These are phyloP conservation scores for Phytophthora nicotianae DNA, from an alignment of 352 stramenopile genomes.

Conservation along the genomic window DNA sequence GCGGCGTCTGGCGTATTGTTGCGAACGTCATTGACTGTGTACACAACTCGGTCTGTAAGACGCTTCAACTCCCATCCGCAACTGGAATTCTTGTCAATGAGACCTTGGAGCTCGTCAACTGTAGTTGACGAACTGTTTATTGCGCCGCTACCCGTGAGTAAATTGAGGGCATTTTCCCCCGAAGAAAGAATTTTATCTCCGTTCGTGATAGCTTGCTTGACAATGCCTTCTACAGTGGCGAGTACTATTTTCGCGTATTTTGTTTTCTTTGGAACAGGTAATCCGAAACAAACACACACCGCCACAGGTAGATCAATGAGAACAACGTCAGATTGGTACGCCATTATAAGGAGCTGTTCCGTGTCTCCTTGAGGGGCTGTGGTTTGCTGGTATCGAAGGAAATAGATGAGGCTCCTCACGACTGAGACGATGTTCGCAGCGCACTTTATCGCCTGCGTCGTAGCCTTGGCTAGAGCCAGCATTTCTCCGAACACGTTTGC, in stretches of 20 bases:
- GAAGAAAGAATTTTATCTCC: slow-evolving; percentile 13
- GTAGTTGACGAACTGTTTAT: too few relatives aligned
- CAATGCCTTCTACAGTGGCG: slow-evolving; percentile 14
- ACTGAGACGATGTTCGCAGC: slow-evolving; percentile 39
- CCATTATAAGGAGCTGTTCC: slow-evolving; percentile 42
- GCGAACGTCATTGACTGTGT: slow-evolving; percentile 14
- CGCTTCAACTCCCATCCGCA: slow-evolving; percentile 23
- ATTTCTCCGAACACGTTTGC: slow-evolving; percentile 6
- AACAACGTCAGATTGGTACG: slow-evolving; percentile 53
- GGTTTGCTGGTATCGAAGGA: slow-evolving; percentile 37
- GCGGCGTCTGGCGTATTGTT: slow-evolving; percentile 15
- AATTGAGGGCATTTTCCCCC: slow-evolving; percentile 7
- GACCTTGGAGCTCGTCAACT: slow-evolving; percentile 14
- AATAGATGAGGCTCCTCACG: slow-evolving; percentile 43
- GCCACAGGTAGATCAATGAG: slow-evolving; percentile 49
- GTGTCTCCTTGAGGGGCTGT: slow-evolving; percentile 42
- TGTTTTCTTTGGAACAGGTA: too few relatives aligned
- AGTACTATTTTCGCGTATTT: too few relatives aligned
- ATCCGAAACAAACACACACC: slow-evolving; percentile 46
- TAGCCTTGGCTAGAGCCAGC: neutral
- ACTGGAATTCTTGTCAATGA: slow-evolving; percentile 18
- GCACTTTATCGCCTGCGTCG: slow-evolving; percentile 32
- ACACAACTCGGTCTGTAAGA: slow-evolving; percentile 15
- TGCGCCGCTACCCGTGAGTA: too few relatives aligned
- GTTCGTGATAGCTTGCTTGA: slow-evolving; percentile 20